These are phyloP conservation scores for Chaetoceros tenuissimus DNA, from an alignment of 108 stramenopile genomes.

Conservation along the genomic window DNA sequence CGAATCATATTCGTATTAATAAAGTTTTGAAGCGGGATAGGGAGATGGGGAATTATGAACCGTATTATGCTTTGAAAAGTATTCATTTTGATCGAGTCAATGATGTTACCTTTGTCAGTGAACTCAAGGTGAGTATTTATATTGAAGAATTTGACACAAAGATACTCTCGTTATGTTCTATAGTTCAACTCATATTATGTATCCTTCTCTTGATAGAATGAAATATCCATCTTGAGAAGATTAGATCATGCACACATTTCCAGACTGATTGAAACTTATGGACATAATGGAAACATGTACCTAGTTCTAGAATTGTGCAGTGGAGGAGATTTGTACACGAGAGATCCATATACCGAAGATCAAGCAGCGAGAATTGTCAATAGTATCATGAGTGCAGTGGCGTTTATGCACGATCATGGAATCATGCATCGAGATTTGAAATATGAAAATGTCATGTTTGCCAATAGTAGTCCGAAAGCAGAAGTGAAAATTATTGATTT, in stretches of 20 bases:
- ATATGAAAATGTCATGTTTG: constrained; percentile 84
- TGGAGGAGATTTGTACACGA: constrained; percentile 78
- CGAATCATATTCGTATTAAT: background rate
- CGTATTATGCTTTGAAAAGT: constrained; percentile 52
- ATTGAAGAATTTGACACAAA: constrained; percentile 39
- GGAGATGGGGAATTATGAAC: background rate
- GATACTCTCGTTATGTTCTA: too few relatives aligned
- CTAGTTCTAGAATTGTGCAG: constrained; percentile 64
- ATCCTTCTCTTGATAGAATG: constrained; percentile 36
- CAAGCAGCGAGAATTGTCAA: constrained; percentile 44
- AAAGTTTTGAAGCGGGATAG: background rate
- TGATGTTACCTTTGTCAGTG: constrained; percentile 22
- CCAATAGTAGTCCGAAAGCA: constrained; percentile 24
- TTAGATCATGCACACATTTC: constrained; percentile 89
- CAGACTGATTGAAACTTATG: constrained; percentile 57
- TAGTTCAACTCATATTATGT: background rate
- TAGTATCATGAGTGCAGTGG: constrained; percentile 53
- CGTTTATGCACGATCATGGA: constrained; percentile 73
- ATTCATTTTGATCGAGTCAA: constrained; percentile 47
- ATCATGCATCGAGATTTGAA: constrained; percentile 88
- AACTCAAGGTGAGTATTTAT: constrained; percentile 15
- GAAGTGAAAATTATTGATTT: constrained; percentile 86
- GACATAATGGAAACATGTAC: constrained; percentile 31
- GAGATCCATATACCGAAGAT: constrained; percentile 76
- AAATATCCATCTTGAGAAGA: constrained; percentile 64